These are phyloP conservation scores for Pythium myriotylum DNA, from an alignment of 352 stramenopile species.

Conservation along the genomic window DNA sequence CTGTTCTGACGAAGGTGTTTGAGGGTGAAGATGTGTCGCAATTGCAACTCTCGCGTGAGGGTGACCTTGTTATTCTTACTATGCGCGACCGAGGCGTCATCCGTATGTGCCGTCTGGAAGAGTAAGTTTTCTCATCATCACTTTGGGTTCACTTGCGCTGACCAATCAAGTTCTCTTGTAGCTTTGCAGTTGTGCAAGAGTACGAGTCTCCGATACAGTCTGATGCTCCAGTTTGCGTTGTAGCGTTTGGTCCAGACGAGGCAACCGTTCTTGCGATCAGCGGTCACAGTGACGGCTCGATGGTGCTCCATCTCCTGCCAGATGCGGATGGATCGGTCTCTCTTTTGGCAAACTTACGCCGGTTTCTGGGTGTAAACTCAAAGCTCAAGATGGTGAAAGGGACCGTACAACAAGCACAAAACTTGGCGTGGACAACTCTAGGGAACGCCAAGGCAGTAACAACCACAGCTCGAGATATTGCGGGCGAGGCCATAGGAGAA, in stretches of 20 bases:
- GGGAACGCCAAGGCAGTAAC: constrained; percentile 85
- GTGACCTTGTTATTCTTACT: constrained; percentile 73
- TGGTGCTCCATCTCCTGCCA: constrained; percentile 79
- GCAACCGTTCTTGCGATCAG: constrained; percentile 73
- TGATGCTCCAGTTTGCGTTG: constrained; percentile 55
- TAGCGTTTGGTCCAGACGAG: constrained; percentile 71
- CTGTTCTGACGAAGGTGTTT: constrained; percentile 53
- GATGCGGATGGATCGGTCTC: constrained; percentile 81
- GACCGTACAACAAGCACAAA: constrained; percentile 88
- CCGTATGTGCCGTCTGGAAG: constrained; percentile 75
- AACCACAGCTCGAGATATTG: constrained; percentile 82
- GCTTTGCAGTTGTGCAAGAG: constrained; percentile 56
- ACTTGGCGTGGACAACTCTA: constrained; percentile 76
- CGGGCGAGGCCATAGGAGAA: constrained; percentile 79
- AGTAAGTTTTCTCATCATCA: constrained; percentile 45
- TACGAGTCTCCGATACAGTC: constrained; percentile 41
- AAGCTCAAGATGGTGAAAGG: constrained; percentile 89
- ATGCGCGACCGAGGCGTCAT: constrained; percentile 40
- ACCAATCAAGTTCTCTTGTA: constrained; percentile 3
- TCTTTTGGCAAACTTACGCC: constrained; percentile 69
- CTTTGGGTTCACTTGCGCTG: neutral
- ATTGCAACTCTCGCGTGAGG: constrained; percentile 66
- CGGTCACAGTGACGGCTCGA: constrained; percentile 69
- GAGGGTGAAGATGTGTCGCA: constrained; percentile 47
- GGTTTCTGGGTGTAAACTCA: constrained; percentile 74